phyloP scores from a whole-genome alignment of 176 grass and related monocot genomes.

The Oryza glumipatula region DNA sequence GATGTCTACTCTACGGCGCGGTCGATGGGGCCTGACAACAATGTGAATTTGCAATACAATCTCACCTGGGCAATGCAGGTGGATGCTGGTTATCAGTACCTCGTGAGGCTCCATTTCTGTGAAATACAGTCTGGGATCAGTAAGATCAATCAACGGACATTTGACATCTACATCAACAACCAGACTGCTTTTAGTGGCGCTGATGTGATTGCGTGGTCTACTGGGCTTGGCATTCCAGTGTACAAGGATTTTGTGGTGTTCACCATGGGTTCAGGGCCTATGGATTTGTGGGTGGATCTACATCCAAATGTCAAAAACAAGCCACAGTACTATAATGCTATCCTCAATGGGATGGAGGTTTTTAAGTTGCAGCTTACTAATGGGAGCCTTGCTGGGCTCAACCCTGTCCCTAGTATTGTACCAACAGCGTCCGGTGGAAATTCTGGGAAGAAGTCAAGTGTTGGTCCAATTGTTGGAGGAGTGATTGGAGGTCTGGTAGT shows the following conservation, averaged over 20 bases:
- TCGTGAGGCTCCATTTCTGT: conserved; percentile 89
- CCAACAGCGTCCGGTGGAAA: not conserved
- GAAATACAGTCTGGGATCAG: conserved; percentile 74
- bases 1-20: conserved; percentile 81
- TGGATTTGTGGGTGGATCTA: conserved; percentile 73
- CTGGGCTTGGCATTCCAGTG: conserved; percentile 49
- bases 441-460: conserved; percentile 37
- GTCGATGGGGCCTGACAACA: conserved; percentile 69
- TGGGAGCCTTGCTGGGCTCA: conserved; percentile 79
- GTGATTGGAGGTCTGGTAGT: conserved; percentile 53
- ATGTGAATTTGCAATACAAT: conserved; percentile 68
- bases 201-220: conserved; percentile 68
- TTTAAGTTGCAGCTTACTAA: conserved; percentile 76
- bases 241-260: conserved; percentile 67
- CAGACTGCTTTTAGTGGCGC: conserved; percentile 46
- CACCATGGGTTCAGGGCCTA: conserved; percentile 45
- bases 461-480: conserved; percentile 62
- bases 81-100: conserved; percentile 77
- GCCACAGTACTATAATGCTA: conserved; percentile 62
- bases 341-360: conserved; percentile 90
- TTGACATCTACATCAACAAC: conserved; percentile 80
- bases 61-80: conserved; percentile 80
- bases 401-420: conserved; percentile 45
- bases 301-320: conserved; percentile 47
- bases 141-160: conserved; percentile 67